phyloP scores from a whole-genome alignment of 1,139 yeast genomes.

The Keqinozyma sinolaborantium region DNA sequence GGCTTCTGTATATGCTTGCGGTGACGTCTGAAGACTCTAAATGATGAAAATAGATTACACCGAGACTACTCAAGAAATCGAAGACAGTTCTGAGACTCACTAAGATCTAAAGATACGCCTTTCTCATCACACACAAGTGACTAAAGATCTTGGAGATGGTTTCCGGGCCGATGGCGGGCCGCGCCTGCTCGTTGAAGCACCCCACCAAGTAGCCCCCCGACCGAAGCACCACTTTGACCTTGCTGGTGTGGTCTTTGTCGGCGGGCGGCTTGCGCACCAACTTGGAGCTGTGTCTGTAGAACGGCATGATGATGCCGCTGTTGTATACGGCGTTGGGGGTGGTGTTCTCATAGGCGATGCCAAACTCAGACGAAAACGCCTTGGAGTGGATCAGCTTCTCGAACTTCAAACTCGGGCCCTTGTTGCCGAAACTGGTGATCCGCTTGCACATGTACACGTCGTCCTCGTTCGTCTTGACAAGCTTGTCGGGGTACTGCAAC shows the following conservation, averaged over 20 bases:
- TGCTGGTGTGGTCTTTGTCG: conserved; percentile 13
- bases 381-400: conserved; percentile 45
- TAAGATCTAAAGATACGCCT: conserved; percentile 33
- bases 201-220: conserved; percentile 60
- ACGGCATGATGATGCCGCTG: conserved; percentile 52
- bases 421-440: conserved; percentile 45
- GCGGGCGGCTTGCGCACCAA: conserved; percentile 29
- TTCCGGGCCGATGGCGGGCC: conserved; percentile 29
- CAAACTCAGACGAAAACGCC: conserved; percentile 54
- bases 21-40: too few relatives aligned
- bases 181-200: conserved; percentile 32
- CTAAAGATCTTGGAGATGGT: conserved; percentile 46
- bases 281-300: conserved; percentile 39
- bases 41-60: too few relatives aligned
- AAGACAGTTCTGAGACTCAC: too few relatives aligned
- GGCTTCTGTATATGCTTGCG: too few relatives aligned
- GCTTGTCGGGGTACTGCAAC: conserved; percentile 33
- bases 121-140: conserved; percentile 36
- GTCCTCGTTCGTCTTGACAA: conserved; percentile 19
- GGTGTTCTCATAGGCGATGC: conserved; percentile 39
- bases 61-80: too few relatives aligned
- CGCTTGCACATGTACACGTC: conserved; percentile 39
- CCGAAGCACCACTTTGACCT: conserved; percentile 40
- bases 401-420: conserved; percentile 24
- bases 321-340: conserved; percentile 27